Evolutionary conservation across 129 eudicot species (phyloP).

Genomic region (Flaveria linearis): DNA sequence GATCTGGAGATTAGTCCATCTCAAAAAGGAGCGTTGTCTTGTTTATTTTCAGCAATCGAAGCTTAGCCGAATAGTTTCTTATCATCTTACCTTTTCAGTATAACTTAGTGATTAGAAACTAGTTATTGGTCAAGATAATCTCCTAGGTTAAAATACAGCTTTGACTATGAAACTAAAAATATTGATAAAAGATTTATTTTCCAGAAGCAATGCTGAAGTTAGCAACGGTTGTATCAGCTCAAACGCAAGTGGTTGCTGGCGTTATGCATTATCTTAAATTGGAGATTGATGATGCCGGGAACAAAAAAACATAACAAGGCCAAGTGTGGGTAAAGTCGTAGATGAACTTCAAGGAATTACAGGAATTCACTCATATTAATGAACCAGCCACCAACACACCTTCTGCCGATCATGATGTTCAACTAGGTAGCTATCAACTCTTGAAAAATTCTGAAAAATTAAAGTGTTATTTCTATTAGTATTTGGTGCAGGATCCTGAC

Average conservation of each 20-base stretch:
- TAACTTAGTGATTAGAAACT: too few relatives aligned
- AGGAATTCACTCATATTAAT: slow-evolving; percentile 67
- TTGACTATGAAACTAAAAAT: too few relatives aligned
- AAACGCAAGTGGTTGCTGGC: too few relatives aligned
- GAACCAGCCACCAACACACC: slow-evolving; percentile 34
- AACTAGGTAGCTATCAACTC: slow-evolving; percentile 29
- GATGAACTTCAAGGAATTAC: slow-evolving; percentile 78
- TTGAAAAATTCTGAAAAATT: background rate
- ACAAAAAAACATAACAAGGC: slow-evolving; percentile 71
- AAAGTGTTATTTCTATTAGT: too few relatives aligned
- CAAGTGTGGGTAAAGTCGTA: slow-evolving; percentile 84
- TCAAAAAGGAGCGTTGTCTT: too few relatives aligned
- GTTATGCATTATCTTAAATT: slow-evolving; percentile 74
- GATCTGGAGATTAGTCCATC: too few relatives aligned
- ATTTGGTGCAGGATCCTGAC: too few relatives aligned
- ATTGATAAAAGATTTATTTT: background rate
- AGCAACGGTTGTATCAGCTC: slow-evolving; percentile 52
- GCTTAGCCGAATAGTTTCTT: too few relatives aligned
- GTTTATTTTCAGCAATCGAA: too few relatives aligned
- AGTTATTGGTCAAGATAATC: too few relatives aligned
- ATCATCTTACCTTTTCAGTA: too few relatives aligned
- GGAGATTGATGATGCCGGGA: slow-evolving; percentile 56
- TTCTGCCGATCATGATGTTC: slow-evolving; percentile 32
- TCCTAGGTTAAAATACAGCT: background rate
- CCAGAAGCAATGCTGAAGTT: slow-evolving; percentile 66